Base-by-base conservation (phyloP, 2,329 filamentous ascomycete species). In the Dothidotthia symphoricarpi region DNA sequence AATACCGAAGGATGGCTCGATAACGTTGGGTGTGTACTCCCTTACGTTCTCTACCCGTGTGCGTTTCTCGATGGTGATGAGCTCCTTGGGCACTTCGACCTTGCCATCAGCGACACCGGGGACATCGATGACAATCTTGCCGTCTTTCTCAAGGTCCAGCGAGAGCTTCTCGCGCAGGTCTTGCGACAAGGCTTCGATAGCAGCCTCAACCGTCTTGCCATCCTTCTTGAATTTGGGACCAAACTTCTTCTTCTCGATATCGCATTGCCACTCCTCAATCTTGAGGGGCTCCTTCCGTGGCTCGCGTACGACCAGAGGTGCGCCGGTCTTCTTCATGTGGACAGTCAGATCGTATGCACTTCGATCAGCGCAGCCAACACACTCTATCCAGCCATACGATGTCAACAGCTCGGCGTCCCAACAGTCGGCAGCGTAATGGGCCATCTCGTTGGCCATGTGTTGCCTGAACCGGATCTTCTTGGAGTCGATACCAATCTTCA, bases 1-100 rank as follows among this genome's bases (percentile, higher is more conserved):
- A 61, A 97, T 95, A 75, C 91, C 91, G 59, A 97, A 98, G 1
- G 91, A 97, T 2, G 91, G 93, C 73, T 98, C 93, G 55, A 97
- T 94, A 31, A 95, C 89, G 63, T 96, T 96, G 43, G 91, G 91
- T 1, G 85, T 94, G 73, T 88, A 98, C 67, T 96, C 90, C 57
- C 93, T 81, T 41, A 83, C 81, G 64, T 95, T 85, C 69, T 95
- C 88, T 3, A 82, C 78, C 47, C 88, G 78, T 54, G 85, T 95
- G 55, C 83, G 81, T 72, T 86, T 89, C 72, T 90, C 86, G 55
- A 97, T 88, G 41, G 75, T 80, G 63, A 98, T 75, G 32, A 94
- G 76, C 45, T 95, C 88, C 63, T 84, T 83, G 56, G 77, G 75
- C 34, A 97, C 74, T 64, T 91, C 83, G 16, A 88, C 88, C 69